A percentile compares a stretch with the other conserved stretches of the same genome.
These are phyloP conservation scores for Candida tammaniensis DNA, from an alignment of 805 yeast species.

Conservation along the genomic window DNA sequence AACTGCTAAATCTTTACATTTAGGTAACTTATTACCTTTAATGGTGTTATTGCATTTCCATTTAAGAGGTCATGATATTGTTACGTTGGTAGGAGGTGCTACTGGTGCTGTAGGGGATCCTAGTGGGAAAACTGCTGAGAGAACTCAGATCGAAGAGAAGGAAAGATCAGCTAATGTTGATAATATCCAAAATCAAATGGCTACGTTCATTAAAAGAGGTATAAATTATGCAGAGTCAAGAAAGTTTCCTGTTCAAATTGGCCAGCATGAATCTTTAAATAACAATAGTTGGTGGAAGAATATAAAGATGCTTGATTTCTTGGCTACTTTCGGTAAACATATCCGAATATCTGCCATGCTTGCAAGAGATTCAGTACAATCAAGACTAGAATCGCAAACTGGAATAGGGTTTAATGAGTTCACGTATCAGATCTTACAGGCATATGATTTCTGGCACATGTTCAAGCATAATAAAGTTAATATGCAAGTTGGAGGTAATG, in stretches of 20 bases:
- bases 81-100: conserved; percentile 89
- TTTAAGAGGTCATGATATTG: conserved; percentile 79
- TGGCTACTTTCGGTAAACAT: conserved; percentile 71
- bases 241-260: conserved; percentile 32
- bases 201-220: conserved; percentile 59
- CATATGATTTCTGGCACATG: conserved; percentile 87
- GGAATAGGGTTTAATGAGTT: conserved; percentile 95
- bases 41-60: conserved; percentile 82
- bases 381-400: conserved; percentile 60
- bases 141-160: conserved; percentile 54
- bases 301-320: conserved; percentile 71
- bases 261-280: conserved; percentile 48
- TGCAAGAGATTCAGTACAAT: conserved; percentile 81
- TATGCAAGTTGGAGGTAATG: conserved; percentile 92
- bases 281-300: conserved; percentile 86
- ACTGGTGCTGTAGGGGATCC: conserved; percentile 98
- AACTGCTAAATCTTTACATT: conserved; percentile 81
- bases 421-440: conserved; percentile 88
- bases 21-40: conserved; percentile 87
- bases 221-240: conserved; percentile 57
- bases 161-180: conserved; percentile 55
- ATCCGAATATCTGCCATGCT: conserved; percentile 86
- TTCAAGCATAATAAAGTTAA: conserved; percentile 56
- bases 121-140: conserved; percentile 81
- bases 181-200: conserved; percentile 61